These are phyloP conservation scores for Lachancea quebecensis DNA, from an alignment of 805 yeast species.

Conservation along the genomic window DNA sequence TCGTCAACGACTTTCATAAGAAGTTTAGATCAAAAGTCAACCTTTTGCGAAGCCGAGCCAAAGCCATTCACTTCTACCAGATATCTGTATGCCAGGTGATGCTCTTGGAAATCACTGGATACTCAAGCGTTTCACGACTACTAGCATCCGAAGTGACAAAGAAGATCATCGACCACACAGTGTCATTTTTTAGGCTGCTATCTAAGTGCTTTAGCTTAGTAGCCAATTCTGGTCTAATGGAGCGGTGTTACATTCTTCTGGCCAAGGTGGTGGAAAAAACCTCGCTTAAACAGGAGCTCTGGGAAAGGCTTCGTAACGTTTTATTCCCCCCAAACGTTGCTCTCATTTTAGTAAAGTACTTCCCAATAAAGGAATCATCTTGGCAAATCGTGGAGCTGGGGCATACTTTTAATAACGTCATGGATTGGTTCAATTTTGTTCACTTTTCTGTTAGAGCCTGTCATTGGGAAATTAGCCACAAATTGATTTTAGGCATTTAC, in stretches of 20 bases:
- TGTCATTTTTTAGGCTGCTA: slow-evolving; percentile 24
- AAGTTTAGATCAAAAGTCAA: slow-evolving; percentile 23
- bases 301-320: slow-evolving; percentile 16
- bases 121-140: slow-evolving; percentile 12
- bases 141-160: slow-evolving; percentile 12
- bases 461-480: slow-evolving; percentile 35
- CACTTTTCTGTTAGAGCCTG: slow-evolving; percentile 13
- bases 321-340: slow-evolving; percentile 15
- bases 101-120: slow-evolving; percentile 22
- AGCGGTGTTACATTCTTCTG: slow-evolving; percentile 18
- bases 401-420: slow-evolving; percentile 9
- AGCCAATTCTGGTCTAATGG: slow-evolving; percentile 7
- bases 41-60: slow-evolving; percentile 17
- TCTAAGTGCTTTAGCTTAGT: slow-evolving; percentile 14
- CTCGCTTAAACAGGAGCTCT: slow-evolving; percentile 10
- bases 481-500: slow-evolving; percentile 42
- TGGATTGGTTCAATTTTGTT: slow-evolving; percentile 15
- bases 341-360: slow-evolving; percentile 13
- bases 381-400: slow-evolving; percentile 22
- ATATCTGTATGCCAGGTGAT: slow-evolving; percentile 26
- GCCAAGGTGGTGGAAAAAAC: slow-evolving; percentile 12
- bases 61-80: slow-evolving; percentile 29
- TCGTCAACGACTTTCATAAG: slow-evolving; percentile 22
- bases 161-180: slow-evolving; percentile 21
- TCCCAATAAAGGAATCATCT: slow-evolving; percentile 13